phyloP scores from a whole-genome alignment of 2,329 filamentous ascomycete genomes.

The Alternaria hordeiaustralica region DNA sequence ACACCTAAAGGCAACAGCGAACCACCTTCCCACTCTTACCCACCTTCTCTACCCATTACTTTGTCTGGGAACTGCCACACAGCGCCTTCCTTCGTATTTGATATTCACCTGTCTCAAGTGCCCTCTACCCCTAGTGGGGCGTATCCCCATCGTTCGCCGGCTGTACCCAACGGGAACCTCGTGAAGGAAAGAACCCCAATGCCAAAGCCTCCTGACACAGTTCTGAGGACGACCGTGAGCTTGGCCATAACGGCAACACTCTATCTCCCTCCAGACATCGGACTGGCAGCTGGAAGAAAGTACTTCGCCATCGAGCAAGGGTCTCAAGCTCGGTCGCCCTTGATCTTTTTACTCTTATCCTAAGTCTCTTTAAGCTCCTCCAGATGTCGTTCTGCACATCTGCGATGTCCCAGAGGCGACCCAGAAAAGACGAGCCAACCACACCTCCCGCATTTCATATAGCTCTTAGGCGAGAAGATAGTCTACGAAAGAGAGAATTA shows the following conservation, averaged over 20 bases:
- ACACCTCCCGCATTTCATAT: background rate
- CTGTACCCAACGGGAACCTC: background rate
- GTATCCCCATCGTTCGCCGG: background rate
- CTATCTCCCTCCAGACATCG: constrained; percentile 39
- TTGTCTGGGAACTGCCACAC: background rate
- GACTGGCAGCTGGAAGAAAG: constrained; percentile 44
- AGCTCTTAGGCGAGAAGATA: background rate
- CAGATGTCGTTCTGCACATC: background rate
- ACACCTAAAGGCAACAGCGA: background rate
- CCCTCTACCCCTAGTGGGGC: background rate
- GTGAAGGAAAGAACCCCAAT: background rate
- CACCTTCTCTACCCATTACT: background rate
- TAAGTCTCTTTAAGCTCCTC: background rate
- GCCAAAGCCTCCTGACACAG: background rate
- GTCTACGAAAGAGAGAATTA: background rate
- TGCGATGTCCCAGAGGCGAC: background rate
- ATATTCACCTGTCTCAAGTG: background rate
- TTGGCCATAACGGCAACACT: background rate
- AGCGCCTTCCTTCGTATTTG: background rate
- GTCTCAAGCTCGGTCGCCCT: constrained; percentile 21
- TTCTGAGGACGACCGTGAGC: background rate
- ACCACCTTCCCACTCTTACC: too few relatives aligned
- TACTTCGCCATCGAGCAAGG: constrained; percentile 46
- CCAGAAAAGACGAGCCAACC: background rate
- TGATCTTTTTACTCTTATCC: background rate